A percentile compares a stretch with the other conserved stretches of the same genome.
These are phyloP conservation scores for Chaetomium tenue DNA, from an alignment of 495 filamentous ascomycete genomes.

Conservation along the genomic window DNA sequence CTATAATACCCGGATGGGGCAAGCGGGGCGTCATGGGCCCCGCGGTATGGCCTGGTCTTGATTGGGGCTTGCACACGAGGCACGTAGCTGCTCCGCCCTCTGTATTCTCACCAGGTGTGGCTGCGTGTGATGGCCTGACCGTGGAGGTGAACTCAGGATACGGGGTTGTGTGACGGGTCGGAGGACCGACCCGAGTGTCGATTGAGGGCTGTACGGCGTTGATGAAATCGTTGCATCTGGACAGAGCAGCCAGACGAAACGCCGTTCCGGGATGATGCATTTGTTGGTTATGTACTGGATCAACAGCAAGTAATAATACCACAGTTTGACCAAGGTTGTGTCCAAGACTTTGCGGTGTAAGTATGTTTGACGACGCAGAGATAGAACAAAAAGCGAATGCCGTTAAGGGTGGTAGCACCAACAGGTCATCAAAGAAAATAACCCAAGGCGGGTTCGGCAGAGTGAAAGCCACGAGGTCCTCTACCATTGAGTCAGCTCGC, in stretches of 20 bases:
- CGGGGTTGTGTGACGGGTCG: neutral
- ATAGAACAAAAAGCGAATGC: neutral
- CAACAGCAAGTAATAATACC: conserved; percentile 11
- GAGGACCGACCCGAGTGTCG: neutral
- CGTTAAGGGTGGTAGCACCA: neutral
- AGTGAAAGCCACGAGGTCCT: neutral
- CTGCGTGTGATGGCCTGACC: neutral
- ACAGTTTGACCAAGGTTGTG: neutral
- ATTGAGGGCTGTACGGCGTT: conserved; percentile 4
- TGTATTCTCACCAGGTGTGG: neutral
- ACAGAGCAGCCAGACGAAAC: neutral
- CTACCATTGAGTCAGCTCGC: neutral
- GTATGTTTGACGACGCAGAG: too few relatives aligned
- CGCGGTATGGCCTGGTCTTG: conserved; percentile 14
- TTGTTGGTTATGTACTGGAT: conserved; percentile 23
- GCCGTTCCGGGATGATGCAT: conserved; percentile 6
- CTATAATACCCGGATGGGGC: conserved; percentile 32
- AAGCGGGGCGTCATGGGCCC: conserved; percentile 10
- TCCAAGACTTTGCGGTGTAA: too few relatives aligned
- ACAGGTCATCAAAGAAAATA: neutral
- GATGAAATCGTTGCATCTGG: conserved; percentile 6
- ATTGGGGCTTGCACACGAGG: conserved; percentile 1
- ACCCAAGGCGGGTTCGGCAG: neutral
- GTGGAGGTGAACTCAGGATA: neutral
- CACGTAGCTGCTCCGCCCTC: neutral